Percentiles rank a stretch among this genome's conserved stretches.
phyloP scores from a whole-genome alignment of 2,329 filamentous ascomycete genomes.

The Trichophyton verrucosum region DNA sequence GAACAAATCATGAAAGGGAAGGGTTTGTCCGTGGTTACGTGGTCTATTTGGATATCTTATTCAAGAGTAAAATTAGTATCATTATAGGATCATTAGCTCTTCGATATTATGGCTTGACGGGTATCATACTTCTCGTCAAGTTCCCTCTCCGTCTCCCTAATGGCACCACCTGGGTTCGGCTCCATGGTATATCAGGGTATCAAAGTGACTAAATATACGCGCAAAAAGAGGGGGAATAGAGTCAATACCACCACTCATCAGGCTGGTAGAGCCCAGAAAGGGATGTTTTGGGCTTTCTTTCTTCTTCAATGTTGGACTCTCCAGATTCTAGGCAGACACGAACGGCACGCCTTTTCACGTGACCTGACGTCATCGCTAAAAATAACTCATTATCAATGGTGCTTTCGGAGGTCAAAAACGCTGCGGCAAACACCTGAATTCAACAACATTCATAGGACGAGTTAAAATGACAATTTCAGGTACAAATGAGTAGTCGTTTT shows the following conservation, averaged over 20 bases:
- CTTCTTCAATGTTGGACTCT: background rate
- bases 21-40: conserved; percentile 63
- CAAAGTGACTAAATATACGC: background rate
- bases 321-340: background rate
- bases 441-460: too few species aligned
- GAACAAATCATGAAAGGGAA: conserved; percentile 72
- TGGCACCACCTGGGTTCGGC: background rate
- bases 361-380: background rate
- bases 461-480: too few species aligned
- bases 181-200: background rate
- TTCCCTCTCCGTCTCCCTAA: conserved; percentile 28
- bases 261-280: background rate
- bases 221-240: too few species aligned
- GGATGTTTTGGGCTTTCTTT: background rate
- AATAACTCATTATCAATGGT: background rate
- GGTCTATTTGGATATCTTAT: conserved; percentile 68
- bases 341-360: background rate
- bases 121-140: conserved; percentile 38
- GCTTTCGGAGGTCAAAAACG: too few species aligned
- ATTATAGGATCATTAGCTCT: background rate
- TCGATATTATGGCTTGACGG: background rate
- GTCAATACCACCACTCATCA: too few species aligned
- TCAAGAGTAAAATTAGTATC: background rate
- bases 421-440: too few species aligned
- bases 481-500: too few species aligned